These are phyloP conservation scores for Taxawa tesnikishii DNA, from an alignment of 2,329 filamentous ascomycete species.

Conservation along the genomic window DNA sequence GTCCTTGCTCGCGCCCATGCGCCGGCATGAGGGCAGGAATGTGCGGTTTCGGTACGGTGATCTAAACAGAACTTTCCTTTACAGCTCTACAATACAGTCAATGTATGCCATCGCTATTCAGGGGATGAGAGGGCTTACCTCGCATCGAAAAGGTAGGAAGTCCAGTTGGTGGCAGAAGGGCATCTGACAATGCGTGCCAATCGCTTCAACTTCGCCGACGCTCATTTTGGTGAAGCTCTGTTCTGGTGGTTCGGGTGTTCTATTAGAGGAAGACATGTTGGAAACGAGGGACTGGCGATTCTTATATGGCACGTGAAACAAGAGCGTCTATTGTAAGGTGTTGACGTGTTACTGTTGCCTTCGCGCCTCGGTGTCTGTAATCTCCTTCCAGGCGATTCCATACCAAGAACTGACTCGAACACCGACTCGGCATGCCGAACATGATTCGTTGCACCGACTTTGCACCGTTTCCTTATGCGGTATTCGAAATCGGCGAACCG, in stretches of 20 bases:
- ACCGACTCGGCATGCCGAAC: no score
- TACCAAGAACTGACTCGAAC: no score
- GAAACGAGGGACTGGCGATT: background rate
- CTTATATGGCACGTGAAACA: background rate
- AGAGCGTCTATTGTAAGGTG: no score
- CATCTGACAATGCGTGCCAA: conserved; percentile 85
- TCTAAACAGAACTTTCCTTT: conserved; percentile 75
- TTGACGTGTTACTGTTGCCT: no score
- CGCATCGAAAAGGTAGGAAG: conserved; percentile 89
- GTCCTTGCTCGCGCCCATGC: conserved; percentile 45
- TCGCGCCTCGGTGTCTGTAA: no score
- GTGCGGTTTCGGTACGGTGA: conserved; percentile 75
- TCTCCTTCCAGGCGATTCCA: no score
- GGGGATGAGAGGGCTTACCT: conserved; percentile 34
- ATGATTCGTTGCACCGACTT: no score
- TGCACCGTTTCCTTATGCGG: no score
- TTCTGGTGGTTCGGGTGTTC: conserved; percentile 25
- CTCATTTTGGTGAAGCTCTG: conserved; percentile 60
- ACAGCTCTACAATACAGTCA: no score
- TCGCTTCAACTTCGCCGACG: conserved; percentile 65
- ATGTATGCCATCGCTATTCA: background rate
- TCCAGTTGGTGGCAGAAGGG: conserved; percentile 89
- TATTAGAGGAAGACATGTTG: conserved; percentile 30
- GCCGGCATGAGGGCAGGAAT: conserved; percentile 53
- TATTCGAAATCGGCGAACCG: no score